Evolutionary conservation across 2,329 filamentous ascomycete species (phyloP).

Genomic region (Leptographium procerum): DNA sequence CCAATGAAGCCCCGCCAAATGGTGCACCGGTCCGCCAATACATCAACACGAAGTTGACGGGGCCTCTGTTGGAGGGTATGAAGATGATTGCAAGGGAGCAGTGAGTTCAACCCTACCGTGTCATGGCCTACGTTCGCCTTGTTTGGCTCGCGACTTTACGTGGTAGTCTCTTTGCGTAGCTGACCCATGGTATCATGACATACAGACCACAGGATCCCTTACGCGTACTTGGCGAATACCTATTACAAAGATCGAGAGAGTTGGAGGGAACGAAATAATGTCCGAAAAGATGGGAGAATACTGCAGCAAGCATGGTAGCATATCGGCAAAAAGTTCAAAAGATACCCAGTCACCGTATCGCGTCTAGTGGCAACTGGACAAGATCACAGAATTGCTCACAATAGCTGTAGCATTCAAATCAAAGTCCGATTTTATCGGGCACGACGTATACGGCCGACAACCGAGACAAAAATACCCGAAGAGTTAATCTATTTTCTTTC

Average conservation of each 20-base stretch:
- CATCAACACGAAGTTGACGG: slow-evolving; percentile 59
- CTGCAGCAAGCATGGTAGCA: too few relatives aligned
- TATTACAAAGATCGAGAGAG: slow-evolving; percentile 57
- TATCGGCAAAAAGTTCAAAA: too few relatives aligned
- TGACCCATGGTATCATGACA: slow-evolving; percentile 2
- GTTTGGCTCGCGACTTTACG: neutral
- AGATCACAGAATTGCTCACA: too few relatives aligned
- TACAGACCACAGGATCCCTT: slow-evolving; percentile 55
- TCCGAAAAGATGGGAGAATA: neutral
- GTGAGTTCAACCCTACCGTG: slow-evolving; percentile 48
- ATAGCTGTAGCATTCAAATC: neutral
- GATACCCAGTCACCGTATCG: too few relatives aligned
- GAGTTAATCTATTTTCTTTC: neutral
- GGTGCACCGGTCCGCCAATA: slow-evolving; percentile 61
- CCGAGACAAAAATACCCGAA: neutral
- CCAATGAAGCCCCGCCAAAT: slow-evolving; percentile 48
- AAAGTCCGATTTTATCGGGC: neutral
- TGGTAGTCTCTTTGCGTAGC: neutral
- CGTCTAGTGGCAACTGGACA: too few relatives aligned
- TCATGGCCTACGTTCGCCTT: neutral
- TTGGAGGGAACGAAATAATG: slow-evolving; percentile 31
- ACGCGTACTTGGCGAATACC: slow-evolving; percentile 56
- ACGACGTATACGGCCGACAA: neutral
- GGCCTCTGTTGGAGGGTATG: slow-evolving; percentile 61
- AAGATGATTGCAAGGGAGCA: slow-evolving; percentile 59